These are phyloP conservation scores for Pyrrhoderma noxium DNA, from an alignment of 1,284 basidiomycete genomes.

Conservation along the genomic window DNA sequence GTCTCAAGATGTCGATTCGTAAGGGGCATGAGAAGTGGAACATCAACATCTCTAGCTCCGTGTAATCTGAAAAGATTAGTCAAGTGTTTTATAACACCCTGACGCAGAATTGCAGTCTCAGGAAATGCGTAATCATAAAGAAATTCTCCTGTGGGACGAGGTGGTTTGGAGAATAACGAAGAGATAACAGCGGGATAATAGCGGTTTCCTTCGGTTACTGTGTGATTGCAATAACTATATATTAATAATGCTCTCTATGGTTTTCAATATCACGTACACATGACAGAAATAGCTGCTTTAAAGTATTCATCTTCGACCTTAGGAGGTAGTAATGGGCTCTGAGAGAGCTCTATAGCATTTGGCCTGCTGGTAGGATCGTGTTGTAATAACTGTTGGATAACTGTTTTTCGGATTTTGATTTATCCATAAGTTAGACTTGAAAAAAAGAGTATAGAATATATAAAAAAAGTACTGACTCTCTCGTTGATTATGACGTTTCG, in stretches of 20 bases:
- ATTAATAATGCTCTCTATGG: background rate
- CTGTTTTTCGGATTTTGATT: slow-evolving; percentile 27
- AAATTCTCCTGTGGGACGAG: slow-evolving; percentile 62
- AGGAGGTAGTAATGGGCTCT: slow-evolving; percentile 70
- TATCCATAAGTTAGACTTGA: background rate
- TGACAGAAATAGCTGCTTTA: slow-evolving; percentile 70
- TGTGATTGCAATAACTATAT: background rate
- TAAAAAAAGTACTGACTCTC: slow-evolving; percentile 52
- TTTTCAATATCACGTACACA: slow-evolving; percentile 42
- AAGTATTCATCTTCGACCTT: slow-evolving; percentile 81
- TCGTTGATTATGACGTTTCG: slow-evolving; percentile 52
- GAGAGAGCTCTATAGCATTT: slow-evolving; percentile 77
- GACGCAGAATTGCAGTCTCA: slow-evolving; percentile 68
- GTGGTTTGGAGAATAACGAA: slow-evolving; percentile 63
- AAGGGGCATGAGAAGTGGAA: slow-evolving; percentile 73
- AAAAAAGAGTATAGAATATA: too few species aligned
- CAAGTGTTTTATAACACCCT: slow-evolving; percentile 73
- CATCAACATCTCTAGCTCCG: slow-evolving; percentile 82
- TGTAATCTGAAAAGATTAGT: slow-evolving; percentile 78
- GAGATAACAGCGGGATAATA: slow-evolving; percentile 66
- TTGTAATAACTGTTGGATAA: slow-evolving; percentile 77
- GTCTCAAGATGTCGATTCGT: slow-evolving; percentile 50
- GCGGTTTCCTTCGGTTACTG: slow-evolving; percentile 67
- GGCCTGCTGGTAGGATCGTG: slow-evolving; percentile 83
- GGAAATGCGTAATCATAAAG: slow-evolving; percentile 75